Evolutionary conservation across 2,329 filamentous ascomycete species (phyloP), one percentile per base, ranked within the genome.

Genomic region (Xylaria sp.): DNA sequence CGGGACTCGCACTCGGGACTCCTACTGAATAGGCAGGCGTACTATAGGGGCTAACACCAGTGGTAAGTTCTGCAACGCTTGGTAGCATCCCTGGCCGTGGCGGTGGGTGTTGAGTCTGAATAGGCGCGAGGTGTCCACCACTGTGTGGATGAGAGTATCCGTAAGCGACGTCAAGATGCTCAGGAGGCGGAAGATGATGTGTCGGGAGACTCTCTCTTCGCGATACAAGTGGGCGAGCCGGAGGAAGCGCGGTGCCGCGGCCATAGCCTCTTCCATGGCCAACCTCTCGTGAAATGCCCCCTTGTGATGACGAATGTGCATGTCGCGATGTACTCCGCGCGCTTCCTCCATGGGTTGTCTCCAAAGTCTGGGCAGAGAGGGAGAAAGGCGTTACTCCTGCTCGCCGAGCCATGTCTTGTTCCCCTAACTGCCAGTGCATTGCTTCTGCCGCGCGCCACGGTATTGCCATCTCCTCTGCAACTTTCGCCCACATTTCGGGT

Each of bases 361-460:
- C 85, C 67, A 83, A 77, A 54, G 87, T 85, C 72, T 87, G 84
- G 61, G 84, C 86, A 15, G 90, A 89, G 37, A 93, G 84, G 2
- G 90, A 89, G 81, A 98, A 98, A 1, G 95, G 94, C 8, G 92
- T 91, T 46, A 96, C 94, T 54, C 96, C 96, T 51, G 95, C 95
- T 67, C 95, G 91, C 70, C 92, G 89, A 57, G 94, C 94, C 94
- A 99, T 98, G 76, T 98, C 96, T 75, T 90, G 86, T 80, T 97
- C 94, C 71, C 95, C 95, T 65, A 99, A 86, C 78, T 97, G 92
- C 95, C 96, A 99, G 82, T 98, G 96, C 94, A 98, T 98, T 4
- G 94, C 94, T 82, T 99, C 95, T 57, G 93, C 95, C 20, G 96
- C 94, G 77, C 96, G 89, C 95, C 95, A 98, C 44, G 95, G 96